Base-by-base conservation (phyloP, 371 early-diverging fungal genomes). In the Parasitella parasitica region DNA sequence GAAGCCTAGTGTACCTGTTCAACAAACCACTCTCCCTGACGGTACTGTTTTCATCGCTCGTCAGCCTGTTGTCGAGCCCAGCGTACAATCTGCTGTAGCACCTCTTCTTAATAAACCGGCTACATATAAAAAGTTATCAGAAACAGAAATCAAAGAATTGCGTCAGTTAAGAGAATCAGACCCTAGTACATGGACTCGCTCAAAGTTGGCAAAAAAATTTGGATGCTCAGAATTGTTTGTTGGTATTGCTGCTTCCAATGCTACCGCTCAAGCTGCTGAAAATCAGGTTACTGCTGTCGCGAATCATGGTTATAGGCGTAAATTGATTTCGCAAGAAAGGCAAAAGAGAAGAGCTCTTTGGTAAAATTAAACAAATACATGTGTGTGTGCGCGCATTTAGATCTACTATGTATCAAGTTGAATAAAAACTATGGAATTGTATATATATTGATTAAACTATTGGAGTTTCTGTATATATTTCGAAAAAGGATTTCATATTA, bases 101-200 rank as follows among this genome's bases (percentile, higher is more conserved):
- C 78, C 77, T 35, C 66, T 71, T 30, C 41, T 79, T 9, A 54
- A 59, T 37, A 38, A 61, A 65, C 51, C 55, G n/a, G 46, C 34
- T 34, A 62, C 39, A 39, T 53, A 30, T 22, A 67, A 64, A 26
- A 61, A 56, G 30, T 52, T 77, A 38, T 59, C 67, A 26, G 71
- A 72, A 20, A 57, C 56, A 20, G 71, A 77, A 54, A 73, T 75
- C 35, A 63, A 34, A 6, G 76, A 81, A 64, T 63, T 83, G 63
- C 77, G 78, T 57, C 65, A 70, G 50, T 63, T 80, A 61, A 69
- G 80, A 60, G 49, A 65, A 52, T 54, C 70, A 22, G 80, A 83
- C 58, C 83, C 83, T 7, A 16, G 16, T 7, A 70, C 63, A n/a
- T 83, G 83, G 83, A 77, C 80, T 24, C 65, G 77, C 46, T 74